These are phyloP conservation scores for Didymella pomorum DNA, from an alignment of 2,329 filamentous ascomycete species.

Conservation along the genomic window DNA sequence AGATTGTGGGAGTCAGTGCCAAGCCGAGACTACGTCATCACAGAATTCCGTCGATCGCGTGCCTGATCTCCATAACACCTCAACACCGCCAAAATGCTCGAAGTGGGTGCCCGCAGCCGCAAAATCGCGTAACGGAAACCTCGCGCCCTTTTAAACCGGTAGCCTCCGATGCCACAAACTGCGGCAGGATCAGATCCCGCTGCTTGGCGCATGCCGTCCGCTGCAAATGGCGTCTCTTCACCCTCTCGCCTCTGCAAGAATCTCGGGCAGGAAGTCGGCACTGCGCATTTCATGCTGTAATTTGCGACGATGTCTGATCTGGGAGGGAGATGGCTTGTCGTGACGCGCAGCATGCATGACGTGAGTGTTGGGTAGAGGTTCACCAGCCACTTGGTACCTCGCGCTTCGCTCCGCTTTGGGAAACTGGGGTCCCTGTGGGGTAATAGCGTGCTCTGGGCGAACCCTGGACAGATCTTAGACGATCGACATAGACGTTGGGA, in stretches of 20 bases:
- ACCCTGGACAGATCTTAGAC: constrained; percentile 1
- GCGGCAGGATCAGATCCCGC: constrained; percentile 12
- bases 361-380: constrained; percentile 7
- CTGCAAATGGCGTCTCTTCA: background rate
- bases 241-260: background rate
- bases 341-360: constrained; percentile 13
- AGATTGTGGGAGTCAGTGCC: too few relatives aligned
- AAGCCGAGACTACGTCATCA: constrained; percentile 28
- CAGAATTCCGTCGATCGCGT: constrained; percentile 20
- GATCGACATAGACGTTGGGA: background rate
- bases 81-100: background rate
- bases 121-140: constrained; percentile 12
- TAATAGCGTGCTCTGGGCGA: constrained; percentile 13
- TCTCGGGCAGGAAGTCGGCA: constrained; percentile 24
- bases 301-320: background rate
- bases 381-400: constrained; percentile 19
- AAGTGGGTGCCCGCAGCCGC: constrained; percentile 9
- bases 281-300: constrained; percentile 14
- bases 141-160: constrained; percentile 3
- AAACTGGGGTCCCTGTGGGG: constrained; percentile 13
- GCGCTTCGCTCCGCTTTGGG: constrained; percentile 20
- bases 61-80: constrained; percentile 11
- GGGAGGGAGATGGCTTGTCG: constrained; percentile 16
- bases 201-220: constrained; percentile 4
- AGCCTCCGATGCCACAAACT: constrained; percentile 21